A percentile compares a stretch with the other conserved stretches of the same genome.
phyloP scores from a whole-genome alignment of 306 rosid species.

The Vachellia collinsii region DNA sequence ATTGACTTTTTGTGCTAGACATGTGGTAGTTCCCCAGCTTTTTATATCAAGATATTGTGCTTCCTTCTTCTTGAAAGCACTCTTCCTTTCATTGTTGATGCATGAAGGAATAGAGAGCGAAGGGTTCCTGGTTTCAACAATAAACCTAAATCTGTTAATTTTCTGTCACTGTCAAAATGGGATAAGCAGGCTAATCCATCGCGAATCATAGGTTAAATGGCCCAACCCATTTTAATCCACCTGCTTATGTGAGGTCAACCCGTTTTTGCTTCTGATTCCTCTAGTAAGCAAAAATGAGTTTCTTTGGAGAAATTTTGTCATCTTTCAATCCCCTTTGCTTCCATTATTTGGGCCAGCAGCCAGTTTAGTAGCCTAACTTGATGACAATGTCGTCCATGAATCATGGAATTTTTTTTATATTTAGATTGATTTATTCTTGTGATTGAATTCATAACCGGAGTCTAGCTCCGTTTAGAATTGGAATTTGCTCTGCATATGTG shows the following conservation, averaged over 20 bases:
- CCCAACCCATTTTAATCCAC: not conserved
- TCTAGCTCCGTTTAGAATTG: not conserved
- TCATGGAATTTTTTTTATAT: not conserved
- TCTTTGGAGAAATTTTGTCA: not conserved
- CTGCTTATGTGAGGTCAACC: not conserved
- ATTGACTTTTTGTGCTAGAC: too few relatives aligned
- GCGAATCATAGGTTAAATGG: not conserved
- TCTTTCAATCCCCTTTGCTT: not conserved
- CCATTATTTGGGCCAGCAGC: not conserved
- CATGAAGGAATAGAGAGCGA: too few relatives aligned
- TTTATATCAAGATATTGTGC: too few relatives aligned
- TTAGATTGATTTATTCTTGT: conserved; percentile 21
- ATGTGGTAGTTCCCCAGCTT: too few relatives aligned
- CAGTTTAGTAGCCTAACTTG: not conserved
- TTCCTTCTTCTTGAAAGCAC: too few relatives aligned
- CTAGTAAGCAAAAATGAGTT: not conserved
- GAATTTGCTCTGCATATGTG: not conserved
- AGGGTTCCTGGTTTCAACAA: too few relatives aligned
- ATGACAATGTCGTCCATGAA: not conserved
- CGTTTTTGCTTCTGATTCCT: not conserved
- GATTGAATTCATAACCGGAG: conserved; percentile 8
- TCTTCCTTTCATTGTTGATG: too few relatives aligned
- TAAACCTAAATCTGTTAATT: too few relatives aligned
- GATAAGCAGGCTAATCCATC: too few relatives aligned
- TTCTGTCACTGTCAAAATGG: too few relatives aligned